Evolutionary conservation across 495 filamentous ascomycete genomes (phyloP), one percentile per base, ranked within the genome.

Genomic region (Rostrohypoxylon terebratum): DNA sequence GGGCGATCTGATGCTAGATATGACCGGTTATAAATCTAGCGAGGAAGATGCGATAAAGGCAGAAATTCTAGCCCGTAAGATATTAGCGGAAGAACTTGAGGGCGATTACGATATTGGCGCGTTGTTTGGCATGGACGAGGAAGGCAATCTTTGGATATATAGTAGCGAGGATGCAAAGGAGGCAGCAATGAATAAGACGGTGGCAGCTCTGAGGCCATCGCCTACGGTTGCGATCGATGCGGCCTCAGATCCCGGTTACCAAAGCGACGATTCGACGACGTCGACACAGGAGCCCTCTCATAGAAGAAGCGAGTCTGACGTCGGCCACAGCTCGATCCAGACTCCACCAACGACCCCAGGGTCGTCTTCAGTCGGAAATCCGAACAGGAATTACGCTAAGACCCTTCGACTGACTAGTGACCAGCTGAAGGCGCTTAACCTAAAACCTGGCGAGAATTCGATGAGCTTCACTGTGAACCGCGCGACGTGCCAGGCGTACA

Each of bases 91-190:
- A 75, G 96, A 98, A 78, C 81, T 98, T 20, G 93, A 98, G 78
- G 96, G 94, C 14, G 92, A 93, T 72, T 97, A 98, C 77, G 96
- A 99, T 77, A 95, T 99, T 74, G 95, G 95, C 31, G 91, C 96
- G 25, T 85, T 99, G 6, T 97, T 99, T 77, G 95, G 93, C 7
- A 93, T 93, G 23, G 96, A 99, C 76, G 94, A 96, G 74, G 90
- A 94, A 53, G 96, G 96, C 4, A 98, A 99, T 76, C 83, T 99
- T 9, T 98, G 96, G 96, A 98, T 98, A 61, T 99, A 98, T 81
- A 96, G 93, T 78, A 97, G 94, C 71, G 94, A 97, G 77, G 96
- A 98, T 74, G 94, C 96, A 23, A 98, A 98, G 75, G 92, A 94
- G 75, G 85, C 83, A 11, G 86, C 86, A n/a, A 83, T 83, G 81